Evolutionary conservation across 306 rosid genomes (phyloP), one percentile per base, ranked within the genome.

Genomic region (Luffa aegyptiaca): DNA sequence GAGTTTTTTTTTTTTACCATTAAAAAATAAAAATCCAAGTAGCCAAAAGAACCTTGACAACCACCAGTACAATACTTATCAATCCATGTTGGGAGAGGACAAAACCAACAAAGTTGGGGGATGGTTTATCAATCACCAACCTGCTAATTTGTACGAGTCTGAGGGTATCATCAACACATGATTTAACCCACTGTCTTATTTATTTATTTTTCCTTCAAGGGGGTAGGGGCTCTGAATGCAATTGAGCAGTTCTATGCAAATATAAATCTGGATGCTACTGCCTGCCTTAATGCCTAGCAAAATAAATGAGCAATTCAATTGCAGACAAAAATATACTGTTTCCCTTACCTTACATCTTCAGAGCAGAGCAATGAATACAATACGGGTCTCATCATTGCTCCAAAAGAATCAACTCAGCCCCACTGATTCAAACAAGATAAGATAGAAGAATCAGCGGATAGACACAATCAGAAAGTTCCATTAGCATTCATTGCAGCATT

Each of bases 241-340:
- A 45, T 21, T 21, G 76, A 70, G 56, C 37, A 44, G 37, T 31
- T 72, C 58, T 44, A 45, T 45, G 18, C 18, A 70, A 45, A 70
- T 31, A 70, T 31, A 62, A 11, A 62, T 62, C 42, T 62, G 36
- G 39, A 62, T 12, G 18, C 41, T 62, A 62, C 41, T 33, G 68
- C 3, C 18, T 33, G 31, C 26, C 73, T 36, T 36, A 37, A 18
- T 68, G 2, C 75, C 36, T 8, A 13, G n/a, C 75, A 69, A n/a
- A 8, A n/a, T 69, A 69, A 70, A 45, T 44, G 56, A 70, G n/a
- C 76, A 70, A 46, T 45, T 71, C 20, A 46, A 49, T 33, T 13
- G 77, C 26, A 72, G 59, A 73, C 78, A 71, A 71, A 72, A 26
- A 48, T 49, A 48, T 73, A 73, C 26, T 73, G 77, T 45, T 73